Percentiles rank a stretch among this genome's conserved stretches.
phyloP scores from a whole-genome alignment of 495 filamentous ascomycete species.

The Aspergillus sclerotiicarbonarius region DNA sequence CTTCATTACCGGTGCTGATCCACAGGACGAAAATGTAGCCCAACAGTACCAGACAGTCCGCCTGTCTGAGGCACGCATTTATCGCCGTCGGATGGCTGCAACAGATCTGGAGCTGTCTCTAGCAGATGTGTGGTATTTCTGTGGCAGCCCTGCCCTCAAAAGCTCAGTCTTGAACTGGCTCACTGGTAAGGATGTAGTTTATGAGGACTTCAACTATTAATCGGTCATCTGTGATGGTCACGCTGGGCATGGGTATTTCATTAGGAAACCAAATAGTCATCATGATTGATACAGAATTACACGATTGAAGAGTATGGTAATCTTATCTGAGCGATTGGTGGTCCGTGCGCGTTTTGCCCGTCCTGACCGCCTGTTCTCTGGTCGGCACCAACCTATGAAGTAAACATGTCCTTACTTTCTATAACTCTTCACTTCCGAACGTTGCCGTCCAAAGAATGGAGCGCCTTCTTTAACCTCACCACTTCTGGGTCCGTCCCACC shows the following conservation, averaged over 20 bases:
- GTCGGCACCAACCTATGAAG: too few species aligned
- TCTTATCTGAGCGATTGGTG: neutral
- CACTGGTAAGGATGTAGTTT: constrained; percentile 56
- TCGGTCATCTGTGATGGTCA: neutral
- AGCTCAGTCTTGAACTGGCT: constrained; percentile 61
- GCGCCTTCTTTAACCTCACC: too few species aligned
- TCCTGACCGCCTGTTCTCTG: too few species aligned
- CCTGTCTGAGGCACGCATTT: constrained; percentile 39
- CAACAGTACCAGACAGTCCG: constrained; percentile 25
- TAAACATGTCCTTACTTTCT: too few species aligned
- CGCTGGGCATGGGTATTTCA: too few species aligned
- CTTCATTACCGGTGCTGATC: constrained; percentile 57
- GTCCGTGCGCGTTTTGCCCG: too few species aligned
- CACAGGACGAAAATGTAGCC: constrained; percentile 18
- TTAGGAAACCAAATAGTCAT: too few species aligned
- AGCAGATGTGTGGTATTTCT: constrained; percentile 64
- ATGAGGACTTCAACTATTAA: constrained; percentile 73
- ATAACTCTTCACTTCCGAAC: too few species aligned
- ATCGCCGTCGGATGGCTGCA: constrained; percentile 52
- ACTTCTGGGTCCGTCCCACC: too few species aligned
- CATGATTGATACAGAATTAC: too few species aligned
- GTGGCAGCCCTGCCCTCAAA: constrained; percentile 57
- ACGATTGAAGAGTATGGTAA: too few species aligned
- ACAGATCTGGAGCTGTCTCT: constrained; percentile 48
- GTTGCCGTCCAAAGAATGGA: too few species aligned